Evolutionary conservation across 805 yeast genomes (phyloP).

Genomic region (Barnettozyma populi): DNA sequence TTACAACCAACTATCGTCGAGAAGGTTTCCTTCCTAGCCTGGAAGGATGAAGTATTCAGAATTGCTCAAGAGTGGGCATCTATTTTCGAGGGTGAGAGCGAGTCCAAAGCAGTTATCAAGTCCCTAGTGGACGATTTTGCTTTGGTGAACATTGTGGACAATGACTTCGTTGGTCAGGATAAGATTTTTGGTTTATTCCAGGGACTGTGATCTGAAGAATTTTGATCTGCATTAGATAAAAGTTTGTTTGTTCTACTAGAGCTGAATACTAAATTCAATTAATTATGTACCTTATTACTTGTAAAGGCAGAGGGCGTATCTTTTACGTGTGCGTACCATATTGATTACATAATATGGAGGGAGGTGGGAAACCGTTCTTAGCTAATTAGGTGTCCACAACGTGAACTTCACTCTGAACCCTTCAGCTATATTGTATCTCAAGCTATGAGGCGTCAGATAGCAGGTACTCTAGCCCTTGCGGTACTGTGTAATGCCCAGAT

Average conservation of each 20-base stretch:
- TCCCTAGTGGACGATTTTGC: slow-evolving; percentile 55
- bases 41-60: slow-evolving; percentile 94
- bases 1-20: slow-evolving; percentile 96
- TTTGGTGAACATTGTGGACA: slow-evolving; percentile 85
- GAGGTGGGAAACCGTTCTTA: background rate
- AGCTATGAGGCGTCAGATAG: background rate
- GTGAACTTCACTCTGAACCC: background rate
- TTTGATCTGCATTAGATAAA: background rate
- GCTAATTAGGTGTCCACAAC: background rate
- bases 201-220: slow-evolving; percentile 12
- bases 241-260: background rate
- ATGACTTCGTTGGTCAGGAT: slow-evolving; percentile 61
- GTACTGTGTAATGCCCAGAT: slow-evolving; percentile 11
- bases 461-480: background rate
- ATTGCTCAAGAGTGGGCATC: slow-evolving; percentile 77
- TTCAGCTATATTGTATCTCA: background rate
- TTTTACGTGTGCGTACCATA: background rate
- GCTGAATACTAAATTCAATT: background rate
- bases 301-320: background rate
- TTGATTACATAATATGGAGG: background rate
- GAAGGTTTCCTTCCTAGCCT: slow-evolving; percentile 83
- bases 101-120: slow-evolving; percentile 31
- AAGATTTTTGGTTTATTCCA: slow-evolving; percentile 53
- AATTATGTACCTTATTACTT: background rate
- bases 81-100: slow-evolving; percentile 37